Conservation (phyloP, 805 yeast genomes). For the Nakazawaea wickerhamii region DNA sequence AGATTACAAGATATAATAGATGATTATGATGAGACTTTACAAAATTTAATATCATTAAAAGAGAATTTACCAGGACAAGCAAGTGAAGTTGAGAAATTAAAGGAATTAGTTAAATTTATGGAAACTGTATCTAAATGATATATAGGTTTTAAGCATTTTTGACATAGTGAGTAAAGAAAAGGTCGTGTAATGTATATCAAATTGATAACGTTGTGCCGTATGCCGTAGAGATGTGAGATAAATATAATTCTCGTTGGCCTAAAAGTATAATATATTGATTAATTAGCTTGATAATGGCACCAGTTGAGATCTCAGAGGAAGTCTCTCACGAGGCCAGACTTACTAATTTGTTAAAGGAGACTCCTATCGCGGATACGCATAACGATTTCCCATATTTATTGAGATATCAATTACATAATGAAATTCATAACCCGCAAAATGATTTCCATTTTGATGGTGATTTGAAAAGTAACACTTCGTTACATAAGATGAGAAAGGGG, state of each 20-base stretch:
- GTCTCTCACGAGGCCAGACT: slow-evolving; percentile 8
- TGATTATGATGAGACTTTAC: slow-evolving; percentile 7
- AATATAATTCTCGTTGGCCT: too few relatives aligned
- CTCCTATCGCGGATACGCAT: slow-evolving; percentile 42
- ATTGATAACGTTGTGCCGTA: background rate
- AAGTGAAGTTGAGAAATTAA: slow-evolving; percentile 6
- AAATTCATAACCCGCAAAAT: slow-evolving; percentile 27
- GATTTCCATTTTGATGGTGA: slow-evolving; percentile 35
- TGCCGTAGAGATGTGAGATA: background rate
- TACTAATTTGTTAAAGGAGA: slow-evolving; percentile 2
- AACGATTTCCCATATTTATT: slow-evolving; percentile 49
- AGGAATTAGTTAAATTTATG: slow-evolving; percentile 5
- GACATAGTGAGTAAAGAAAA: too few relatives aligned
- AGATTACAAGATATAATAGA: slow-evolving; percentile 6
- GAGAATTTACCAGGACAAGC: slow-evolving; percentile 3
- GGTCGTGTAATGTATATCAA: too few relatives aligned
- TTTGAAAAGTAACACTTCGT: slow-evolving; percentile 40
- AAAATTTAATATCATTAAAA: slow-evolving; percentile 1
- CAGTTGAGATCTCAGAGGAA: slow-evolving; percentile 3
- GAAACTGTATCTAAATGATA: background rate
- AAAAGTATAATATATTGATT: too few relatives aligned
- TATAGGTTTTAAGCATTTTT: too few relatives aligned
- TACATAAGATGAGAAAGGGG: slow-evolving; percentile 37
- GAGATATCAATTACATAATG: slow-evolving; percentile 40
- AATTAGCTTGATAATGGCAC: slow-evolving; percentile 8